Percentiles rank a stretch among this genome's conserved stretches.
Conservation (phyloP, 441 rosid genomes). For the Cnidoscolus chayamansa region DNA sequence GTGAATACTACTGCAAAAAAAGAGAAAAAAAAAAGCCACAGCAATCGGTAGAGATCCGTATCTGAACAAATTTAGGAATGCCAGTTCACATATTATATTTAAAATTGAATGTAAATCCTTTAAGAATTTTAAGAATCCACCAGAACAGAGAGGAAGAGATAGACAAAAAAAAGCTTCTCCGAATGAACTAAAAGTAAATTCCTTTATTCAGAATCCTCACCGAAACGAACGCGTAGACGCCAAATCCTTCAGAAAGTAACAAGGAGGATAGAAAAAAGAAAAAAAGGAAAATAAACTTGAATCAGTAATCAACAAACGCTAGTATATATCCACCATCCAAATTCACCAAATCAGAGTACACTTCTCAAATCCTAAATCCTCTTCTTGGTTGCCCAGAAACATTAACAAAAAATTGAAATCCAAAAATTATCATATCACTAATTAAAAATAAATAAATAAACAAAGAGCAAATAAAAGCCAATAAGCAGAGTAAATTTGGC, state of each 20-base stretch:
- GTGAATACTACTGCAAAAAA: slow-evolving; percentile 53
- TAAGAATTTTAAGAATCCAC: slow-evolving; percentile 39
- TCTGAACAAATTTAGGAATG: slow-evolving; percentile 21
- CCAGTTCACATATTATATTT: slow-evolving; percentile 19
- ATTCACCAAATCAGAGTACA: slow-evolving; percentile 19
- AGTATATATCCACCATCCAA: slow-evolving; percentile 11
- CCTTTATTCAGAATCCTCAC: slow-evolving; percentile 79
- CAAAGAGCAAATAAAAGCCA: not conserved
- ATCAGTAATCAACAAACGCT: slow-evolving; percentile 34
- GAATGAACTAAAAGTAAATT: slow-evolving; percentile 52
- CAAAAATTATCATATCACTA: slow-evolving; percentile 9
- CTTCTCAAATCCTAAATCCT: slow-evolving; percentile 11
- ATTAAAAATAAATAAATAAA: no score
- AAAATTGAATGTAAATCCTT: slow-evolving; percentile 10
- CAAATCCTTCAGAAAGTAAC: slow-evolving; percentile 49
- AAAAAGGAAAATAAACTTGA: slow-evolving; percentile 20
- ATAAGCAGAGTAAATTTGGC: not conserved
- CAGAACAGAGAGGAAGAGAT: slow-evolving; percentile 40
- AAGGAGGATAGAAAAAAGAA: slow-evolving; percentile 6
- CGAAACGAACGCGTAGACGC: slow-evolving; percentile 55
- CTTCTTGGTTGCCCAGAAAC: slow-evolving; percentile 30
- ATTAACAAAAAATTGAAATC: slow-evolving; percentile 4
- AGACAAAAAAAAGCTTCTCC: slow-evolving; percentile 49
- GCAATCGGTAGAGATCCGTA: slow-evolving; percentile 60
- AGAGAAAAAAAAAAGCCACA: slow-evolving; percentile 31